Evolutionary conservation across 2,329 filamentous ascomycete species (phyloP), one percentile per base, ranked within the genome.

Genomic region (Aspergillus sp.): DNA sequence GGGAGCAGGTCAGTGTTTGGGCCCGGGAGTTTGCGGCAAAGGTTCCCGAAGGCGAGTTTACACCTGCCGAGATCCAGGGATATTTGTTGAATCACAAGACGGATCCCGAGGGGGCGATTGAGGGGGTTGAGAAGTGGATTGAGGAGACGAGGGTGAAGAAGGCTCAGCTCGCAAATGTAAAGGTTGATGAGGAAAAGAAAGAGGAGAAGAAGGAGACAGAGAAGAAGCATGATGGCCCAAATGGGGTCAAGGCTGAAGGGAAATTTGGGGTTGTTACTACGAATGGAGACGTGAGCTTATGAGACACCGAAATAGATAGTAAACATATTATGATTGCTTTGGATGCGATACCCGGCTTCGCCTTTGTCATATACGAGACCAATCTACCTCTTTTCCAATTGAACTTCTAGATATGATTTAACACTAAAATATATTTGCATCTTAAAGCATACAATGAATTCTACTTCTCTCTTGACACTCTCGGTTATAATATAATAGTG

Each of bases 11-110:
- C 22, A 22, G 34, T 1, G 30, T 32, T 1, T 56, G 75, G 43
- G 70, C 72, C 0, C 57, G 50, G 4, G 59, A 70, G 17, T 78
- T 77, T 54, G 67, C 71, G 0, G 63, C 65, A 9, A 44, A 59
- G 6, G 57, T 77, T 15, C 74, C 75, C 1, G 59, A 57, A 4
- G 67, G 64, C 1, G 67, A 74, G 32, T 72, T 77, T 52, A 73
- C 74, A 0, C 71, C 74, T 20, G 75, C 74, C 12, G 74, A 77
- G 63, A 72, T 77, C 18, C 75, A 78, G 61, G 74, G 74, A 3
- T 75, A 74, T 59, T 64, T 78, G 8, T 64, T 78, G 4, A 68
- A 69, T 26, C 60, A 76, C 44, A 76, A 74, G 61, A 62, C 64
- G 11, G 57, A 64, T 13, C 74, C 73, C 0, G 63, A 70, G 48